A percentile compares a stretch with the other conserved stretches of the same genome.
These are phyloP conservation scores for Fennellomyces sp. DNA, from an alignment of 371 early-diverging fungal species.

Conservation along the genomic window DNA sequence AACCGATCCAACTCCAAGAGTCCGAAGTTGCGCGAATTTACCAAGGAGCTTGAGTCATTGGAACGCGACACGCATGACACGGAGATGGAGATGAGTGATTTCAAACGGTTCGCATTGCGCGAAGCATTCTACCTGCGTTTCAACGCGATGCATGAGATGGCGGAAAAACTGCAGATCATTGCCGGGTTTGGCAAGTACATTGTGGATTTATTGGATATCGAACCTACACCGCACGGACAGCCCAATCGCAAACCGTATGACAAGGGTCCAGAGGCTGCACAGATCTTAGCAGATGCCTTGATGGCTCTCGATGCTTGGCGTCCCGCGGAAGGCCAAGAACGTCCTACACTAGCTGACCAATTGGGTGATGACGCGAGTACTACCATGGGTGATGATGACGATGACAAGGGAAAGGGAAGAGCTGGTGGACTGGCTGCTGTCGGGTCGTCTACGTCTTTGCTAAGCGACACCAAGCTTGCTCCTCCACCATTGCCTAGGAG, in stretches of 20 bases:
- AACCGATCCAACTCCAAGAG: constrained; percentile 31
- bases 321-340: constrained; percentile 38
- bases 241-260: constrained; percentile 31
- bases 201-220: constrained; percentile 44
- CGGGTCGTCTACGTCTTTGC: too few relatives aligned
- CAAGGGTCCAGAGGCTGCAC: constrained; percentile 34
- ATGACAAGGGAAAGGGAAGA: not conserved
- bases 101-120: constrained; percentile 50
- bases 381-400: constrained; percentile 1
- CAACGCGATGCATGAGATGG: constrained; percentile 50
- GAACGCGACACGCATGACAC: constrained; percentile 43
- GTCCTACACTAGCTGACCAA: constrained; percentile 31
- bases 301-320: constrained; percentile 44
- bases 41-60: constrained; percentile 38
- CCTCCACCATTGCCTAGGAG: constrained; percentile 18
- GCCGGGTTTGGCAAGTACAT: constrained; percentile 56
- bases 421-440: not conserved
- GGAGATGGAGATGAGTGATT: constrained; percentile 50
- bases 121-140: constrained; percentile 56
- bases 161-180: constrained; percentile 44
- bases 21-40: constrained; percentile 37
- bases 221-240: constrained; percentile 36
- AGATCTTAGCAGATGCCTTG: constrained; percentile 44
- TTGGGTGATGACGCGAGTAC: not conserved
- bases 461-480: not conserved